Conservation (phyloP, 2,329 filamentous ascomycete genomes). For the Ascochyta lentis region DNA sequence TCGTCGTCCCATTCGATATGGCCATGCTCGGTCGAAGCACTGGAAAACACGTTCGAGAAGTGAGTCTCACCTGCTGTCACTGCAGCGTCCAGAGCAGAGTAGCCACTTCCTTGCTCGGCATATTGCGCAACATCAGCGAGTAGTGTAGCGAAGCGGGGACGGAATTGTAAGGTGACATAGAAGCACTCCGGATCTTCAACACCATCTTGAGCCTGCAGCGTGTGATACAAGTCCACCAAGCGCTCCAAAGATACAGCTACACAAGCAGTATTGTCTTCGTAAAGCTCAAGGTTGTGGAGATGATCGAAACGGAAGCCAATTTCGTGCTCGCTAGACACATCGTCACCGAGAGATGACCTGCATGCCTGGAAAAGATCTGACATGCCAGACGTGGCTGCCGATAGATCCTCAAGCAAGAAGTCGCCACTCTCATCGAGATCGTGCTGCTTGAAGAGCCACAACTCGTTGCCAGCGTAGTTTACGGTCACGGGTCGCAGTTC, state of each 20-base stretch:
- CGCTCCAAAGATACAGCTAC: conserved; percentile 50
- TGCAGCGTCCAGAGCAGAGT: conserved; percentile 55
- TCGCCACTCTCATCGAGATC: conserved; percentile 40
- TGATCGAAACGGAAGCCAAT: conserved; percentile 53
- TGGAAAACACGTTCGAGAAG: conserved; percentile 28
- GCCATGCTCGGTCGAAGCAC: conserved; percentile 28
- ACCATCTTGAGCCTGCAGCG: conserved; percentile 66
- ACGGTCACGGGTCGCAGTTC: conserved; percentile 34
- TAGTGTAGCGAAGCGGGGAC: conserved; percentile 61
- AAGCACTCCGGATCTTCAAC: conserved; percentile 60
- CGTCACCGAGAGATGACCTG: conserved; percentile 61
- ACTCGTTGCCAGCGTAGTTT: conserved; percentile 38
- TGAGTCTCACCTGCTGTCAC: conserved; percentile 37
- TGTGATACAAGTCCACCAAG: conserved; percentile 65
- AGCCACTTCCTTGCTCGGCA: conserved; percentile 64
- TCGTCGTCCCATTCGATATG: conserved; percentile 31
- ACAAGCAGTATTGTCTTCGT: conserved; percentile 41
- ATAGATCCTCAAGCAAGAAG: conserved; percentile 37
- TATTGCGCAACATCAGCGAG: conserved; percentile 60
- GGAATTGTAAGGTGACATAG: conserved; percentile 63
- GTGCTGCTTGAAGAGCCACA: conserved; percentile 42
- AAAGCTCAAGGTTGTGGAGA: conserved; percentile 49
- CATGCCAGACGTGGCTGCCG: conserved; percentile 46
- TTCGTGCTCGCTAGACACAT: conserved; percentile 60
- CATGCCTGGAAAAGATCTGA: conserved; percentile 63